Base-by-base conservation (phyloP, 2,329 filamentous ascomycete genomes). In the Curvularia lunata region DNA sequence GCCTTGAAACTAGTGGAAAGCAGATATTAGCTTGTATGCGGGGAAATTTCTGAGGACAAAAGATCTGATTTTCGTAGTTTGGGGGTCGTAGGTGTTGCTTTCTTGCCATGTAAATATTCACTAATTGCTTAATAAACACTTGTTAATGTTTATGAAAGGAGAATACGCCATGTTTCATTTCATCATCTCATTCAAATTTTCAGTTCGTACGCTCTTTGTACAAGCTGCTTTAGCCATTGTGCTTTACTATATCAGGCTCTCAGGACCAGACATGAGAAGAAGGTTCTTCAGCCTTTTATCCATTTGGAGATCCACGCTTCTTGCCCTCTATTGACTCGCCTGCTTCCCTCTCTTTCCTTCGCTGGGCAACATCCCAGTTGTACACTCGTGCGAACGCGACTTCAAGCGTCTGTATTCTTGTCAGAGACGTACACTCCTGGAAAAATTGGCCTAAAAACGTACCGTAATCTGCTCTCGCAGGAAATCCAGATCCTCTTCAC, bases 351-450 rank as follows among this genome's bases (percentile, higher is more conserved):
- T 97, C 92, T 82, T 97, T 97, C 68, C 95, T 85, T 79, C 96
- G 91, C 82, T 97, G 91, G 42, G 94, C 91, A 4, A 99, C 92
- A 72, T 99, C 95, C 94, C 95, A 98, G 78, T 99, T 99, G 79
- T 99, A 98, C n/a, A 99, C 93, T 64, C 95, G 85, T 21, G 95
- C 95, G 40, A 94, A 92, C 4, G 95, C 95, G 32, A 99, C 95
- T 78, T 99, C 95, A 82, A 99, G 89, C 0, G 93, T 97, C 91
- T 96, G 66, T n/a, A 41, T 63, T 7, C 57, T 18, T 21, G 64
- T 69, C 56, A 75, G 67, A 6, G 37, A 37, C 12, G 1, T 8
- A 23, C 10, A 5, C 4, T 5, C 21, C 5, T 25, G 25, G n/a
- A 18, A 43, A 2, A 27, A 23, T 8, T 4, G 10, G n/a, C 7